Evolutionary conservation across 257 asterid species (phyloP), one percentile per base, ranked within the genome.

Genomic region (Gynochthodes officinalis): DNA sequence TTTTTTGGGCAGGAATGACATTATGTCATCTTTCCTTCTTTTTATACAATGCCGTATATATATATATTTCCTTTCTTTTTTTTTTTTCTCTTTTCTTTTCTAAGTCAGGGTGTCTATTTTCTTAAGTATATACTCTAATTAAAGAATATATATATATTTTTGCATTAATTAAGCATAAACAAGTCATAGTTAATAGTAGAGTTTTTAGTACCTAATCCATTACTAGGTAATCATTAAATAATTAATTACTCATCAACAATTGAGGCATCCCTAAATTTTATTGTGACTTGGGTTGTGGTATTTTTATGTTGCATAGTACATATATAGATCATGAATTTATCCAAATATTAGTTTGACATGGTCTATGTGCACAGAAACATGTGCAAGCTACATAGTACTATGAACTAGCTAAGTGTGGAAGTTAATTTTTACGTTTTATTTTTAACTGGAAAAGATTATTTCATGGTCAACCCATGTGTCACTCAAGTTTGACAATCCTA

Each of bases 401-500:
- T 63, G 35, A 33, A 40, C 40, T 28, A 30, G 52, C 40, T 28
- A 30, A 23, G 23, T 60, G 65, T 60, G 32, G 42, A 11, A 30
- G 40, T 15, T 33, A 46, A 62, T 62, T 63, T 35, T n/a, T n/a
- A 21, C 15, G 54, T 48, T 48, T 32, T 14, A 27, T 30, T 48
- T 44, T 39, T 61, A 50, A 32, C 43, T 74, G 53, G 12, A 32
- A 43, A 53, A 42, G 37, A 74, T 55, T 33, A 54, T 64, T 72
- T 74, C 58, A 74, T 57, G 28, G 78, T 74, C 78, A 66, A 55
- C 62, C 58, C 55, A 25, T 35, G 12, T 69, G 53, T 54, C 37
- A n/a, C 73, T 70, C 64, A 14, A 39, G 74, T 39, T 63, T 70
- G 74, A 55, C 52, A 65, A 74, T 37, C 42, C 28, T 63, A 62